Conservation (phyloP, 2,329 filamentous ascomycete genomes). For the Alternaria longipes region DNA sequence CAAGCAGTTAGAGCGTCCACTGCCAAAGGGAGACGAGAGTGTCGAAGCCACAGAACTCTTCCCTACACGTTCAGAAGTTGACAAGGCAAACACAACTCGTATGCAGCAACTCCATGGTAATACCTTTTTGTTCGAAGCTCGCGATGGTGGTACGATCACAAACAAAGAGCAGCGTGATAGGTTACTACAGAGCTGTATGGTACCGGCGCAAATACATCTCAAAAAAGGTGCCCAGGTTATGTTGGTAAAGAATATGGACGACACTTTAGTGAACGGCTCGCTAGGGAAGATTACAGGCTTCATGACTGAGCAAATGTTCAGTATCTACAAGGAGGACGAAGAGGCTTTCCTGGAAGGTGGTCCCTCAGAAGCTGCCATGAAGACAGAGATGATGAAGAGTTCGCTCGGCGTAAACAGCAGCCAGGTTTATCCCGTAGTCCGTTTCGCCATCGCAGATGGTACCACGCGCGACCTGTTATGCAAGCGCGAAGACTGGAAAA, state of each 20-base stretch:
- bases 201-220: slow-evolving; percentile 78
- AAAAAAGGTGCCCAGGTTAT: slow-evolving; percentile 97
- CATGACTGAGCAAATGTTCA: slow-evolving; percentile 73
- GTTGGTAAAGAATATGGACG: slow-evolving; percentile 99
- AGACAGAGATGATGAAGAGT: slow-evolving; percentile 60
- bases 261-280: slow-evolving; percentile 91
- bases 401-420: slow-evolving; percentile 58
- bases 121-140: slow-evolving; percentile 72
- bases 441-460: slow-evolving; percentile 82
- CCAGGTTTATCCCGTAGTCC: slow-evolving; percentile 80
- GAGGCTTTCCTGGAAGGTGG: slow-evolving; percentile 62
- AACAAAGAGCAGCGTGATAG: slow-evolving; percentile 77
- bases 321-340: slow-evolving; percentile 66
- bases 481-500: slow-evolving; percentile 91
- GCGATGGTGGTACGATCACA: slow-evolving; percentile 73
- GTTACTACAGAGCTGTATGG: slow-evolving; percentile 90
- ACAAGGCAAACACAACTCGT: slow-evolving; percentile 79
- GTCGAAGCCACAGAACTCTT: slow-evolving; percentile 91
- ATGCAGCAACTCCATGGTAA: slow-evolving; percentile 77
- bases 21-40: slow-evolving; percentile 71
- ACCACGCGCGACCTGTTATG: slow-evolving; percentile 79
- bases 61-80: slow-evolving; percentile 88
- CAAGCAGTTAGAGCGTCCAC: slow-evolving; percentile 73
- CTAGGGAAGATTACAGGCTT: slow-evolving; percentile 86
- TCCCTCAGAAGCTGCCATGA: slow-evolving; percentile 50